Conservation (phyloP, 306 rosid genomes). For the Fragaria nilgerrensis region DNA sequence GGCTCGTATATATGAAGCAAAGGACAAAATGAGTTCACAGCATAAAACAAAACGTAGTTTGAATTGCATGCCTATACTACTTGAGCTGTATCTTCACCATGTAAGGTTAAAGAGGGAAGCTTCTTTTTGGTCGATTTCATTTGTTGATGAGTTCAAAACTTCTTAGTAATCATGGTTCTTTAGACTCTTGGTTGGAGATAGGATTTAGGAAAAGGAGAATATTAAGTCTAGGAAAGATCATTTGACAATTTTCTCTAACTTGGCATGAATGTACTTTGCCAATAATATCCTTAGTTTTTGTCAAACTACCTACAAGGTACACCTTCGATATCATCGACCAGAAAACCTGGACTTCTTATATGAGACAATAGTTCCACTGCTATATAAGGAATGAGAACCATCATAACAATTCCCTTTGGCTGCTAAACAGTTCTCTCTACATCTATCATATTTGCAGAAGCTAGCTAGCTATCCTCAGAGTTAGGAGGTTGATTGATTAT, state of each 20-base stretch:
- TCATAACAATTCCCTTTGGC: background rate
- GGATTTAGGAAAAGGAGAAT: constrained; percentile 7
- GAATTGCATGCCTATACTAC: background rate
- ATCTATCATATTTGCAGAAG: background rate
- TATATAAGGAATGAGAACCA: constrained; percentile 3
- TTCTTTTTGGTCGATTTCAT: background rate
- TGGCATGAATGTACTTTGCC: background rate
- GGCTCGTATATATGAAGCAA: background rate
- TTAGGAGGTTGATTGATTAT: background rate
- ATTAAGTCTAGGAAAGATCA: background rate
- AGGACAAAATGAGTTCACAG: background rate
- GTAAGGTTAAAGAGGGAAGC: background rate
- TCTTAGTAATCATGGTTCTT: background rate
- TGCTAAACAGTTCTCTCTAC: background rate
- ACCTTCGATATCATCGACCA: background rate
- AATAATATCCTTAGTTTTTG: constrained; percentile 1
- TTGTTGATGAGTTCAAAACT: background rate
- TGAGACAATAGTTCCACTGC: background rate
- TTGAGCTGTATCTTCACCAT: background rate
- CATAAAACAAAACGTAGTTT: background rate
- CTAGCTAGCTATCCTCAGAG: background rate
- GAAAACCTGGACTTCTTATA: background rate
- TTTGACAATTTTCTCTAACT: background rate
- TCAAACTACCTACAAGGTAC: constrained; percentile 5
- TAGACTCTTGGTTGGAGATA: constrained; percentile 2